These are phyloP conservation scores for Gnomoniopsis sp. DNA, from an alignment of 2,329 filamentous ascomycete species.

Conservation along the genomic window DNA sequence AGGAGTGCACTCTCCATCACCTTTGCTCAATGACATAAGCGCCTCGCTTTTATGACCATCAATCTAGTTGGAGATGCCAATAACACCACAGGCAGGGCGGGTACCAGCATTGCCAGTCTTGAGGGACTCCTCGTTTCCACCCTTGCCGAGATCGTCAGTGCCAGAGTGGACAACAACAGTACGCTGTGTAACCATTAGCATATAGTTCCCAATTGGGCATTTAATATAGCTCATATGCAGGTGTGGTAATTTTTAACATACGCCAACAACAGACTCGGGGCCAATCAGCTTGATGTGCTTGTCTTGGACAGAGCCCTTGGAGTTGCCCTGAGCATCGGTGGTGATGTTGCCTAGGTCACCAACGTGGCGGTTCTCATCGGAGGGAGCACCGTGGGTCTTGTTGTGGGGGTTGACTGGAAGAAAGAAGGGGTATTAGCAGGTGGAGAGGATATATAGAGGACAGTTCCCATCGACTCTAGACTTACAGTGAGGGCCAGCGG, in stretches of 20 bases:
- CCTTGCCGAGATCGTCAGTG: slow-evolving; percentile 95
- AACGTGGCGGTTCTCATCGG: slow-evolving; percentile 83
- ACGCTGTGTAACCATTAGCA: slow-evolving; percentile 52
- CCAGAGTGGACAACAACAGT: slow-evolving; percentile 93
- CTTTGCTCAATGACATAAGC: background rate
- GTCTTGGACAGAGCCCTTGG: slow-evolving; percentile 77
- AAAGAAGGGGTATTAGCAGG: slow-evolving; percentile 11
- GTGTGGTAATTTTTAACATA: slow-evolving; percentile 41
- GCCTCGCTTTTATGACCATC: too few species aligned
- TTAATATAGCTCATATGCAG: background rate
- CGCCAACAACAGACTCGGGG: slow-evolving; percentile 89
- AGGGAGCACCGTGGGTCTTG: slow-evolving; percentile 88
- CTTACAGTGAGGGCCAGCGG: slow-evolving; percentile 94
- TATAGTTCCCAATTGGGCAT: background rate
- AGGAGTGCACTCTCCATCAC: background rate
- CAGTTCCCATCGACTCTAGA: slow-evolving; percentile 16
- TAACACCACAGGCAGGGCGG: slow-evolving; percentile 95
- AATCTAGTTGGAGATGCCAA: slow-evolving; percentile 73
- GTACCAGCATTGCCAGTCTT: slow-evolving; percentile 96
- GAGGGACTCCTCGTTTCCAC: slow-evolving; percentile 88
- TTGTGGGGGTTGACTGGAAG: slow-evolving; percentile 83
- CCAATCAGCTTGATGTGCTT: slow-evolving; percentile 92
- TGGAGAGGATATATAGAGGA: slow-evolving; percentile 6
- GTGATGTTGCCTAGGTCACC: slow-evolving; percentile 97
- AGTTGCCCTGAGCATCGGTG: slow-evolving; percentile 89